Evolutionary conservation across 2,329 filamentous ascomycete species (phyloP), one percentile per base, ranked within the genome.

Genomic region (Cladobotryum mycophilum): DNA sequence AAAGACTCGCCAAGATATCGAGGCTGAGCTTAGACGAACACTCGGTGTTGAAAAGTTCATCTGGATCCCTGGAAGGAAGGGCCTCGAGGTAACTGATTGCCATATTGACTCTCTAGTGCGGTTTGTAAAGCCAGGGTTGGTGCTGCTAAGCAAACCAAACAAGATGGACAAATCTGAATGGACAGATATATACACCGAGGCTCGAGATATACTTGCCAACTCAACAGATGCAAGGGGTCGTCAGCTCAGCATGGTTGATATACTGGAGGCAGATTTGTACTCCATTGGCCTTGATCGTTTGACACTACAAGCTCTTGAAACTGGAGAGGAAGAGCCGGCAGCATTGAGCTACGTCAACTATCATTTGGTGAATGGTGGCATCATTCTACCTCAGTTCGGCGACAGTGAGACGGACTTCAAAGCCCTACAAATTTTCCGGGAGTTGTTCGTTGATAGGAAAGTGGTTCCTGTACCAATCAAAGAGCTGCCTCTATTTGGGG

Each of bases 341-440:
- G 25, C 25, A 11, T 30, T 30, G 25, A 30, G 25, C 25, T 30
- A 30, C 9, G 25, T 11, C 25, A 30, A 30, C 9, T 30, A 30
- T 30, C 25, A 30, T 11, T 34, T 49, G 1, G 61, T 63, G 14
- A 64, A 64, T 30, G 60, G 55, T 3, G 62, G 59, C 0, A n/a
- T 65, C 8, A 58, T 65, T 6, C 53, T 64, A 15, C 62, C 62
- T 2, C 54, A 56, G 17, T 65, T 65, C 44, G 58, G 60, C 4
- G 54, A 61, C 15, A 33, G 20, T 2, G 47, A 56, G 13, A 33
- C 52, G 4, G 63, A 64, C 44, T 49, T 48, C 5, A 48, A 56
- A 3, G 62, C 61, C 13, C n/a, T 45, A 25, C 14, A 45, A 18
- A 20, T 13, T 15, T 30, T 34, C 9, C 42, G 42, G 18, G 30